phyloP scores from a whole-genome alignment of 2,329 filamentous ascomycete genomes.

The Xylariaceae sp. region DNA sequence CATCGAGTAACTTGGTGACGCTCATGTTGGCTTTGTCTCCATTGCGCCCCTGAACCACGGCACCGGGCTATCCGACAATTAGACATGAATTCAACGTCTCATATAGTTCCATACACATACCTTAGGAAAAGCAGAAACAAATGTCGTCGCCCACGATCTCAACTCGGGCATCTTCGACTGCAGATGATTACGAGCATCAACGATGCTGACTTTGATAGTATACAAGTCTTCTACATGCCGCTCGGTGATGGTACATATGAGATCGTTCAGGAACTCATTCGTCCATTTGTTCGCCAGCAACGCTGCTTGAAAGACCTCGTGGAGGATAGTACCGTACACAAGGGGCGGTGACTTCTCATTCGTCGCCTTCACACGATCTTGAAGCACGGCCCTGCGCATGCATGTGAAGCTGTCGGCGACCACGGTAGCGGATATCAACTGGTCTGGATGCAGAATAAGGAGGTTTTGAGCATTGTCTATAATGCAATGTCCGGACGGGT shows the following conservation, averaged over 20 bases:
- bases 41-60: constrained; percentile 72
- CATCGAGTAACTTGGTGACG: constrained; percentile 88
- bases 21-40: constrained; percentile 73
- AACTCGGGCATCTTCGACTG: constrained; percentile 78
- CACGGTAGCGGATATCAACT: constrained; percentile 89
- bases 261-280: constrained; percentile 55
- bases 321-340: constrained; percentile 87
- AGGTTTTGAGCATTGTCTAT: constrained; percentile 79
- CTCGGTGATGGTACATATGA: constrained; percentile 65
- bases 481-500: constrained; percentile 64
- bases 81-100: constrained; percentile 12
- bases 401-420: constrained; percentile 96
- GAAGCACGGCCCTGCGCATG: constrained; percentile 81
- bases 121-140: constrained; percentile 66
- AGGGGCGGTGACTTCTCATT: constrained; percentile 73
- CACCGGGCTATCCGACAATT: constrained; percentile 48
- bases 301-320: constrained; percentile 92
- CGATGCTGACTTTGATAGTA: constrained; percentile 70
- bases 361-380: constrained; percentile 90
- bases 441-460: constrained; percentile 88
- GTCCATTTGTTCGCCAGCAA: constrained; percentile 81
- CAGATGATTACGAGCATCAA: constrained; percentile 72
- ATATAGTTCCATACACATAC: constrained; percentile 38
- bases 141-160: constrained; percentile 75
- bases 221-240: constrained; percentile 86